Conservation (phyloP, 495 filamentous ascomycete species). For the Xylaria scruposa region DNA sequence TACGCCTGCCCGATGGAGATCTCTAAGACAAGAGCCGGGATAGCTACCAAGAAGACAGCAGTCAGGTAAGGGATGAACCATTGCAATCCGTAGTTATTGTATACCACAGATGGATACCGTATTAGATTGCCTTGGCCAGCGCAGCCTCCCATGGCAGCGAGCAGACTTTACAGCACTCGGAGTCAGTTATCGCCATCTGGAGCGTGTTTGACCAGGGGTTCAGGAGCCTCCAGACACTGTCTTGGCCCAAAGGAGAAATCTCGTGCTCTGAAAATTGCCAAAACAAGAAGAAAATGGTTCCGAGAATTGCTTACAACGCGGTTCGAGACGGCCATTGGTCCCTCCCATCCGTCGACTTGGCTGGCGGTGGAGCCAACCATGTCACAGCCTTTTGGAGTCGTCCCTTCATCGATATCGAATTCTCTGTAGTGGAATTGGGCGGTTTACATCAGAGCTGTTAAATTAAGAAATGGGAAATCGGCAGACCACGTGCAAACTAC, state of each 20-base stretch:
- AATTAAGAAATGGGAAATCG: background rate
- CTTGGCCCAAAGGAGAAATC: no score
- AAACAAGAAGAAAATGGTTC: no score
- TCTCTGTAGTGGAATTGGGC: background rate
- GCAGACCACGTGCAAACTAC: background rate
- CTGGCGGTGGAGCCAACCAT: constrained; percentile 26
- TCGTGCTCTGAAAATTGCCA: no score
- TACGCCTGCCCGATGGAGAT: constrained; percentile 51
- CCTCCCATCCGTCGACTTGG: constrained; percentile 26
- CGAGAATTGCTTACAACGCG: constrained; percentile 1
- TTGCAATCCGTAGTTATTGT: constrained; percentile 30
- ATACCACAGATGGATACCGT: constrained; percentile 26
- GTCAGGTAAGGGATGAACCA: constrained; percentile 46
- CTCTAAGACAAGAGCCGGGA: constrained; percentile 55
- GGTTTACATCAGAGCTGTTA: background rate
- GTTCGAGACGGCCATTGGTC: constrained; percentile 30
- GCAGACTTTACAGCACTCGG: background rate
- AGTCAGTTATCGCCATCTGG: no score
- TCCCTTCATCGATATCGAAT: constrained; percentile 4
- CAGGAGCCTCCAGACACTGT: no score
- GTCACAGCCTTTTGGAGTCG: background rate
- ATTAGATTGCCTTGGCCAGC: constrained; percentile 26
- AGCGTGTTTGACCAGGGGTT: no score
- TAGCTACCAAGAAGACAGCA: constrained; percentile 49
- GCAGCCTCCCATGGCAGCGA: constrained; percentile 26